Conservation (phyloP, 2,329 filamentous ascomycete genomes). For the Plenodomus tracheiphilus region DNA sequence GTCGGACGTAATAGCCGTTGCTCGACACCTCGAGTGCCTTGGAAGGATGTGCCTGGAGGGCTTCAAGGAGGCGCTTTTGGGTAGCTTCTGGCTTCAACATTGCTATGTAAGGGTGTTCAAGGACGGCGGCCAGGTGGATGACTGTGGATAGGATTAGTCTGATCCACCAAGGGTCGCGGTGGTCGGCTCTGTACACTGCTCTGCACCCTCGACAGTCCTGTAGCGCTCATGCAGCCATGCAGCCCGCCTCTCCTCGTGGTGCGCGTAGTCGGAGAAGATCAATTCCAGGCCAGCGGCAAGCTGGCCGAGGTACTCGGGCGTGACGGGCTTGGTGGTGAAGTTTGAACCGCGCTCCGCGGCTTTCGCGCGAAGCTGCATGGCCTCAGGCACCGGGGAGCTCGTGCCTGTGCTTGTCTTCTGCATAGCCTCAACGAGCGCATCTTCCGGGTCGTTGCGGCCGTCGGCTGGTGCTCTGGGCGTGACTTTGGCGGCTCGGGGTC, state of each 20-base stretch:
- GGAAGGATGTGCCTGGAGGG: constrained; percentile 24
- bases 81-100: constrained; percentile 38
- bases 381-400: constrained; percentile 16
- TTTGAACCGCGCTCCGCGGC: constrained; percentile 18
- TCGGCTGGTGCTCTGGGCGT: constrained; percentile 4
- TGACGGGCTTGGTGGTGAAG: constrained; percentile 23
- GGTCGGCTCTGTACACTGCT: constrained; percentile 23
- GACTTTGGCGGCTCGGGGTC: constrained; percentile 8
- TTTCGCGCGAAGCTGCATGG: constrained; percentile 12
- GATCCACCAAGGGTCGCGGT: background rate
- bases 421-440: constrained; percentile 28
- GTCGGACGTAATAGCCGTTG: constrained; percentile 36
- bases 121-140: constrained; percentile 38
- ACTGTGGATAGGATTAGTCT: constrained; percentile 16
- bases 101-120: constrained; percentile 33
- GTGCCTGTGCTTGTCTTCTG: constrained; percentile 30
- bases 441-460: constrained; percentile 15
- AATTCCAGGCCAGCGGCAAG: constrained; percentile 37
- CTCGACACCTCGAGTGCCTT: constrained; percentile 25
- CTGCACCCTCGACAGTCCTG: constrained; percentile 26
- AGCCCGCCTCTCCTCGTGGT: constrained; percentile 27
- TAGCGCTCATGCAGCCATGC: constrained; percentile 33
- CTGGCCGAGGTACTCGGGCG: constrained; percentile 33
- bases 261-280: constrained; percentile 43
- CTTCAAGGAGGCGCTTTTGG: constrained; percentile 32